Evolutionary conservation across 257 asterid species (phyloP).

Genomic region (Solanum medicagineum): DNA sequence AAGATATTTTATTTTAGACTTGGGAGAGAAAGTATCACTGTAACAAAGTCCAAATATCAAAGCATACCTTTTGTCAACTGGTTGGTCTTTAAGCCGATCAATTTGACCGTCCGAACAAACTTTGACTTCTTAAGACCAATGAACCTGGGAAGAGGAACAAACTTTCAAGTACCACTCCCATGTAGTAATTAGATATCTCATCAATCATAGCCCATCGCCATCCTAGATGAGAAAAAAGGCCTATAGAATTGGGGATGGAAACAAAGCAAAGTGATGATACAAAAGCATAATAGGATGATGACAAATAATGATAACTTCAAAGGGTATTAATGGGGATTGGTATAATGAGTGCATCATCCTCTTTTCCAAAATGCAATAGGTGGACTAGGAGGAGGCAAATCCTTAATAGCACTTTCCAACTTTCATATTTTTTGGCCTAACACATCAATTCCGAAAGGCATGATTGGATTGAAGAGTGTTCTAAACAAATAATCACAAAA

Average conservation of each 20-base stretch:
- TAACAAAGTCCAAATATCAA: no score
- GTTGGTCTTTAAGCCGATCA: no score
- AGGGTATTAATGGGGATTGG: not conserved
- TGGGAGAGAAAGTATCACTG: no score
- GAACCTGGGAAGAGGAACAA: not conserved
- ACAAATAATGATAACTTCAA: not conserved
- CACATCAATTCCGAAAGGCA: not conserved
- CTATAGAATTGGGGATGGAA: not conserved
- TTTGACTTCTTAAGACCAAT: not conserved
- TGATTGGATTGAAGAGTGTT: not conserved
- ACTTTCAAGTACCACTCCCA: not conserved
- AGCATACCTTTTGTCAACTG: no score
- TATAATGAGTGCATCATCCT: no score
- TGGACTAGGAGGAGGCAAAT: not conserved
- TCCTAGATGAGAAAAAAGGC: not conserved
- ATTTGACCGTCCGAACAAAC: not conserved
- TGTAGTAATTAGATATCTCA: not conserved
- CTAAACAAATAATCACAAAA: not conserved
- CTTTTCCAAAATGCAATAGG: not conserved
- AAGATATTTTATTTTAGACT: no score
- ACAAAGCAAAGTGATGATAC: not conserved
- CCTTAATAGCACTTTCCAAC: not conserved
- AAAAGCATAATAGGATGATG: not conserved
- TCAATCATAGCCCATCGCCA: not conserved
- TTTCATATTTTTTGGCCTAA: not conserved